Conservation (phyloP, 208 protist species). For the Strigomonas culicis region DNA sequence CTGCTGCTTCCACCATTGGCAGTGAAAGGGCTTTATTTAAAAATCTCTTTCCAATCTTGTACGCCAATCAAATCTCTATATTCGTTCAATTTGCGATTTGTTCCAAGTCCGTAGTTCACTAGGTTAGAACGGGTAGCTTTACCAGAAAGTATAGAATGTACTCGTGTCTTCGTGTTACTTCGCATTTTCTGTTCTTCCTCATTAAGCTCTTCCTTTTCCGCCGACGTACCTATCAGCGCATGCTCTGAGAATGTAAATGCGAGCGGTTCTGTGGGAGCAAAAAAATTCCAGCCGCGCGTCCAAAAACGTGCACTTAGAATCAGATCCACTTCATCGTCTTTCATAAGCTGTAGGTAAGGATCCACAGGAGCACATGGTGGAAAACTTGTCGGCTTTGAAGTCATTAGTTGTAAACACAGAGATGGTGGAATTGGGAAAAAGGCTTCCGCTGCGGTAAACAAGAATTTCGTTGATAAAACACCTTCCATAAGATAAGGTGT, state of each 20-base stretch:
- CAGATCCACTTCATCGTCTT: not conserved
- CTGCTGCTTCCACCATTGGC: no score
- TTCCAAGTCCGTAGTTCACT: no score
- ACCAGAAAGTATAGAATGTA: no score
- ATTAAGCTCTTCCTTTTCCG: conserved; percentile 2
- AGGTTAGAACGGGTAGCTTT: no score
- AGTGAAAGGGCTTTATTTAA: no score
- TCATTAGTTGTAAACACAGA: not conserved
- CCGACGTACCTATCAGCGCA: not conserved
- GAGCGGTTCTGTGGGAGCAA: not conserved
- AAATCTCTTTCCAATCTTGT: no score
- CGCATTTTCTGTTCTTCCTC: not conserved
- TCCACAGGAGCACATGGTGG: not conserved
- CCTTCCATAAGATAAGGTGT: conserved; percentile 3
- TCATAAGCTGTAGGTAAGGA: not conserved
- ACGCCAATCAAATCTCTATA: no score
- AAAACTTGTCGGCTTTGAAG: not conserved
- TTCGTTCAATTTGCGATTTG: no score
- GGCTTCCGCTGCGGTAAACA: conserved; percentile 35
- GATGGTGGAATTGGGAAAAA: conserved; percentile 21
- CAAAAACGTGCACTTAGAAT: not conserved
- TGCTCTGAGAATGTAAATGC: not conserved
- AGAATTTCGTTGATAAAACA: conserved; percentile 24
- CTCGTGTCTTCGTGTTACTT: no score
- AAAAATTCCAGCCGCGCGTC: not conserved